Conservation (phyloP, 371 early-diverging fungal genomes). For the Paraphysoderma sedebokerense region DNA sequence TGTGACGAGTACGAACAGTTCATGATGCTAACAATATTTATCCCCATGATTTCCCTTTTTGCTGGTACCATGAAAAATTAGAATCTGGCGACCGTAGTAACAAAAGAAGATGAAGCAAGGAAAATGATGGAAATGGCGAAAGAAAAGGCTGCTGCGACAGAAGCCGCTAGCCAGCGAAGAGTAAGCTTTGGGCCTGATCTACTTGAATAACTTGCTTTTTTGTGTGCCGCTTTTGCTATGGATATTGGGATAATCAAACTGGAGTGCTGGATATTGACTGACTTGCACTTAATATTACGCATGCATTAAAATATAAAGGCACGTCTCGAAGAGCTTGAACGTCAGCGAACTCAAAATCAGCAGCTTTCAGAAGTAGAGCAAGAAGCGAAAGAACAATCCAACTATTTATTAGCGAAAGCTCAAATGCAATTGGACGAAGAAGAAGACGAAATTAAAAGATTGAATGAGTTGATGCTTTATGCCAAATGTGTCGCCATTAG, state of each 20-base stretch:
- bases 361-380: neutral
- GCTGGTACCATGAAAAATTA: too few relatives aligned
- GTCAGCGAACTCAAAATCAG: neutral
- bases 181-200: too few relatives aligned
- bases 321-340: neutral
- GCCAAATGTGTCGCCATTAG: constrained; percentile 39
- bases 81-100: neutral
- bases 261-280: too few relatives aligned
- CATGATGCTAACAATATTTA: too few relatives aligned
- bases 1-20: too few relatives aligned
- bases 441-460: constrained; percentile 36
- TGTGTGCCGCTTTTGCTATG: too few relatives aligned
- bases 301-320: too few relatives aligned
- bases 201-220: too few relatives aligned
- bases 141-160: neutral
- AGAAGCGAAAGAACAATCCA: constrained; percentile 15
- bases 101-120: neutral
- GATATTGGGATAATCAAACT: too few relatives aligned
- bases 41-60: too few relatives aligned
- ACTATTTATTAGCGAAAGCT: constrained; percentile 28
- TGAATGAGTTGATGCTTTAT: constrained; percentile 37
- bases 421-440: constrained; percentile 34
- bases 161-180: neutral
- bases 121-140: neutral
- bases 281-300: too few relatives aligned